Conservation (phyloP, 2,329 filamentous ascomycete genomes). For the Arthrobotrys musiformis region DNA sequence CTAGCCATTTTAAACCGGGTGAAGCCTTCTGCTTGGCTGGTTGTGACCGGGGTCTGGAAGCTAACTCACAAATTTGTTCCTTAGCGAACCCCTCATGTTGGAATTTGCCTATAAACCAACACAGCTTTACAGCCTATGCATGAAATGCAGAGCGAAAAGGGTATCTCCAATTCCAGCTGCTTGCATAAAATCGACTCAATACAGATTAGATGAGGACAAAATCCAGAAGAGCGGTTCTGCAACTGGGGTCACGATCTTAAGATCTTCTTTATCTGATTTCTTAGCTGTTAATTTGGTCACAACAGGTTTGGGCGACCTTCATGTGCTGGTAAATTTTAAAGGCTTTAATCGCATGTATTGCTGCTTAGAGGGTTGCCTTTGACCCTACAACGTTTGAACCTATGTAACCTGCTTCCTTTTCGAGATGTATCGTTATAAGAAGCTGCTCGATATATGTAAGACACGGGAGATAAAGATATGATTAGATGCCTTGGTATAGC, state of each 20-base stretch:
- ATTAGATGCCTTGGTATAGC: conserved; percentile 10
- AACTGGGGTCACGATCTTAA: background rate
- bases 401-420: background rate
- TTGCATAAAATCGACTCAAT: background rate
- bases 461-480: conserved; percentile 14
- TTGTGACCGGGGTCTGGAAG: background rate
- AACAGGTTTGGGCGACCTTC: background rate
- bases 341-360: no score
- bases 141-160: background rate
- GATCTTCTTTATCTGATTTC: background rate
- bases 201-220: background rate
- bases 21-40: background rate
- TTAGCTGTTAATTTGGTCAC: background rate
- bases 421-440: background rate
- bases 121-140: background rate
- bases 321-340: background rate
- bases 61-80: background rate
- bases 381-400: background rate
- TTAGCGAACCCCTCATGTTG: background rate
- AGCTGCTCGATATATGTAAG: background rate
- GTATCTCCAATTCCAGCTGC: background rate
- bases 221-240: background rate
- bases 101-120: background rate
- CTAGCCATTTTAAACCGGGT: conserved; percentile 15
- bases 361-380: background rate